Conservation (phyloP, 2,329 filamentous ascomycete species). For the Cladosporium oxysporum region DNA sequence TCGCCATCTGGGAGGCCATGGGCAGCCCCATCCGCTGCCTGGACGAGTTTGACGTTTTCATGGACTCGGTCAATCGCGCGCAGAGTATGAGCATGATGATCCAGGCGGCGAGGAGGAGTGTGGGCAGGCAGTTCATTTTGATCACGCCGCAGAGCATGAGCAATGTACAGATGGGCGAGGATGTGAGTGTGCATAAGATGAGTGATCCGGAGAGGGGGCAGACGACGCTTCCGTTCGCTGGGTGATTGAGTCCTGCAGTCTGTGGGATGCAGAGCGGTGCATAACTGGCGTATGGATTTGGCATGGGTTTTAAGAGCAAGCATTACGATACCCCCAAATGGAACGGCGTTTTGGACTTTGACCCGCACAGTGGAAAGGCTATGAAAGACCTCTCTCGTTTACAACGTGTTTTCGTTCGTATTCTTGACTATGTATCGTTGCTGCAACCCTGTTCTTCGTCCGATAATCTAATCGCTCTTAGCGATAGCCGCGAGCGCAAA, state of each 20-base stretch:
- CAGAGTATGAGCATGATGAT: constrained; percentile 95
- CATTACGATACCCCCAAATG: constrained; percentile 4
- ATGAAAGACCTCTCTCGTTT: not conserved
- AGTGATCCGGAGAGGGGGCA: constrained; percentile 34
- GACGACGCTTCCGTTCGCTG: constrained; percentile 29
- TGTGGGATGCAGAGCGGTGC: not conserved
- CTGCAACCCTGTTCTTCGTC: not conserved
- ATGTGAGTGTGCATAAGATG: constrained; percentile 71
- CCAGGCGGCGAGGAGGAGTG: constrained; percentile 76
- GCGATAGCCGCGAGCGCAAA: constrained; percentile 65
- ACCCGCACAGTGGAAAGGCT: not conserved
- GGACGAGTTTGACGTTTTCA: constrained; percentile 99
- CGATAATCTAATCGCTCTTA: not conserved
- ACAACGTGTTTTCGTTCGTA: not conserved
- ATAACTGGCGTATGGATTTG: not conserved
- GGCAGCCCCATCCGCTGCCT: constrained; percentile 91
- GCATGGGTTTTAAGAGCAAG: not conserved
- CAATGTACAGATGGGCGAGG: constrained; percentile 59
- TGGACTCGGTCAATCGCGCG: constrained; percentile 94
- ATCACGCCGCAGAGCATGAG: constrained; percentile 89
- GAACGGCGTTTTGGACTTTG: not conserved
- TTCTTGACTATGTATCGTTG: not conserved
- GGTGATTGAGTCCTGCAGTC: not conserved
- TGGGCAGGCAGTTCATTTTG: constrained; percentile 92
- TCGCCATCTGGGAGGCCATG: constrained; percentile 97